phyloP scores from a whole-genome alignment of 139 green algal species.

The Chlorella sp. region DNA sequence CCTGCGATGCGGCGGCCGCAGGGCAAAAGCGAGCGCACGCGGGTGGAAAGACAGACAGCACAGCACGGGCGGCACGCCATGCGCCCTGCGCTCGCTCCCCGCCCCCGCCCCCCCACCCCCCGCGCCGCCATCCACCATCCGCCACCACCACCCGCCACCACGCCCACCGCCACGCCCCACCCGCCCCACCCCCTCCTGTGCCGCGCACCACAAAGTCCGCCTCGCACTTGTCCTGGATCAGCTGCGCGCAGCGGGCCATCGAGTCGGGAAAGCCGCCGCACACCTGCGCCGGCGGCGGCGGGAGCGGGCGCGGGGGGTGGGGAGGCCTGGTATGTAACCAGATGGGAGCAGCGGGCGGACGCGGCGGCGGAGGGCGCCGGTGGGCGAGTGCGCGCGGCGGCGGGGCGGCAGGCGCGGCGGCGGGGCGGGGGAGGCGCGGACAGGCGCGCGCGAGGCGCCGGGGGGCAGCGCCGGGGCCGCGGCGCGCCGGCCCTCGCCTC shows the following conservation, averaged over 20 bases:
- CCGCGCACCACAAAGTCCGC: conserved; percentile 92
- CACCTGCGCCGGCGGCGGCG: conserved; percentile 49
- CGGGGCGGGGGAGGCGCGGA: not conserved
- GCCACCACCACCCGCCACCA: no score
- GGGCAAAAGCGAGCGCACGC: no score
- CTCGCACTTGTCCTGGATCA: conserved; percentile 72
- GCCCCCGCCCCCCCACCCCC: no score
- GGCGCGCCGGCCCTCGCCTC: no score
- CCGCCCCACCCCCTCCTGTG: no score
- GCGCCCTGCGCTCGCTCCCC: no score
- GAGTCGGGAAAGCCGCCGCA: conserved; percentile 87
- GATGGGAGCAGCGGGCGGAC: not conserved
- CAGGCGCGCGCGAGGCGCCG: not conserved
- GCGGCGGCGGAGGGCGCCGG: not conserved
- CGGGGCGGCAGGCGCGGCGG: not conserved
- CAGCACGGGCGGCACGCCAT: no score
- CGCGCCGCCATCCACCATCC: no score
- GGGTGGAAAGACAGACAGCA: no score
- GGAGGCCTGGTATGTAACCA: not conserved
- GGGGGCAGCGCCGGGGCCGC: not conserved
- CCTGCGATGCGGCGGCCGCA: no score
- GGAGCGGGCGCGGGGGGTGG: not conserved
- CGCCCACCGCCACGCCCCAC: no score
- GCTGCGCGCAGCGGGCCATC: conserved; percentile 71
- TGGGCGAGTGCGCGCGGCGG: not conserved